Evolutionary conservation across 192 early-diverging fungal species (phyloP), one percentile per base, ranked within the genome.

Genomic region (Tieghemiomyces parasiticus): DNA sequence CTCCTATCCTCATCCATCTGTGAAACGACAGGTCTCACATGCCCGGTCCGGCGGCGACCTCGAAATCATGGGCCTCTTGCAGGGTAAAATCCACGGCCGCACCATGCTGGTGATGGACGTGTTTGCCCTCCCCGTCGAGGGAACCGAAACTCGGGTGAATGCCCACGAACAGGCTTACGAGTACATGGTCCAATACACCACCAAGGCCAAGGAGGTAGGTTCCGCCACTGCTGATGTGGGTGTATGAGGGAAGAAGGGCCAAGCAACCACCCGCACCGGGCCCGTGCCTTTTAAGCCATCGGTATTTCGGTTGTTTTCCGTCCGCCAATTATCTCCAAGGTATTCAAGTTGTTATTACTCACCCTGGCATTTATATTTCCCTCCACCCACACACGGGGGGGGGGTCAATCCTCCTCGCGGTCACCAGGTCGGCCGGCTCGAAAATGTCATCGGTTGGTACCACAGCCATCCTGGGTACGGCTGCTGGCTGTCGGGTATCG

Each of bases 391-490:
- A n/a, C n/a, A n/a, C n/a, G n/a, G n/a, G n/a, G n/a, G n/a, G n/a
- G n/a, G n/a, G n/a, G n/a, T n/a, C n/a, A n/a, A n/a, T n/a, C n/a
- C n/a, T n/a, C n/a, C n/a, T n/a, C n/a, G n/a, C n/a, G n/a, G n/a
- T n/a, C n/a, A n/a, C n/a, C n/a, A n/a, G n/a, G n/a, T n/a, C n/a
- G 95, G 92, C 6, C 75, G 92, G 35, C 65, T 88, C 10, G 95
- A 99, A 66, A 92, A 95, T 60, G 87, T 80, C 13, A 81, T 96
- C 70, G 95, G 95, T 0, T 99, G 95, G 95, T 99, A 99, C 77
- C 95, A 99, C 67, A 88, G 84, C 45, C 95, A 99, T 72, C 95
- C 95, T 19, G 95, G 95, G n/a, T 99, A 99, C 65, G 93, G 95
- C 8, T 98, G 95, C 76, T 99, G 95, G 95, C 76, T 99, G 51